Base-by-base conservation (phyloP, 2,329 filamentous ascomycete species). In the Apiospora hydei region DNA sequence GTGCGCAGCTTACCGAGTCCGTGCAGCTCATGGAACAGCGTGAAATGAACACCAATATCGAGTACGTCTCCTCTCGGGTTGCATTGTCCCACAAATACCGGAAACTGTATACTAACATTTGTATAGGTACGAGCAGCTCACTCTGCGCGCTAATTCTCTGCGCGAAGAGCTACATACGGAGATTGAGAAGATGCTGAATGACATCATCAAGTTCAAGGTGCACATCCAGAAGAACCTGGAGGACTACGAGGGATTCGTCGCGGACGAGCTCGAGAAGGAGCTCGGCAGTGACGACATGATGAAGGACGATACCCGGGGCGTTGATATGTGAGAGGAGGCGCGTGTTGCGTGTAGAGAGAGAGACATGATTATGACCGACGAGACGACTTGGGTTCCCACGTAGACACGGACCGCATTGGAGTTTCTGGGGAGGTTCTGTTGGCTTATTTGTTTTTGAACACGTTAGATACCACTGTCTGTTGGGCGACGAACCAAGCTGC, bases 101-200 rank as follows among this genome's bases (percentile, higher is more conserved):
- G 18, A 73, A 67, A 73, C 30, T 67, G 38, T 24, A 49, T 34
- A 30, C 67, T 69, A 49, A 69, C 67, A 66, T 13, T 26, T 3
- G 43, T 49, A 16, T 72, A 96, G 94, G 79, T 97, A 98, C 80
- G 96, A 98, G 80, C 95, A 98, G 80, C 85, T 98, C 67, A 94
- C 93, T n/a, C 89, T 97, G 71, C 90, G 91, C 44, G 94, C 94
- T 67, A 94, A 94, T 75, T 86, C 94, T 0, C 87, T 98, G 34
- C 91, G 96, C n/a, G 96, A 99, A 82, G 95, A 98, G 81, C 87
- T 99, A n/a, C 96, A 99, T 82, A 98, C 95, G 0, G 95, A 98
- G 81, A 94, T 98, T 78, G 96, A 98, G 84, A 92, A 92, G 77
- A 97, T 98, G 90, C 85, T 99, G 73, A 97, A 98, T 84, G 95